Evolutionary conservation across 192 early-diverging fungal species (phyloP).

Genomic region (Lobosporangium transversale): DNA sequence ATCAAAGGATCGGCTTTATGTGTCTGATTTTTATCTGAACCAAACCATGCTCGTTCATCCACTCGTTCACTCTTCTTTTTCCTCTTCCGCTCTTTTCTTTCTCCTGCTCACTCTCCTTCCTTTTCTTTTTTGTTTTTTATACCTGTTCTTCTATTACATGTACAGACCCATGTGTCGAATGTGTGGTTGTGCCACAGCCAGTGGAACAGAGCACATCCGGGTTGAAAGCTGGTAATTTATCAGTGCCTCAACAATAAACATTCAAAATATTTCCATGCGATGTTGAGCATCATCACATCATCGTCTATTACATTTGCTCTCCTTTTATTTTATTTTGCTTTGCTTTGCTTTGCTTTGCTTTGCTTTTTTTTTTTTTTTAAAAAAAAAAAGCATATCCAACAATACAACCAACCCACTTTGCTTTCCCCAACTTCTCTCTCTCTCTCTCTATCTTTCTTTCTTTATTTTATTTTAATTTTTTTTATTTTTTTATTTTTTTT

Average conservation of each 20-base stretch:
- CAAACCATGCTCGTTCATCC: not conserved
- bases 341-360: no score
- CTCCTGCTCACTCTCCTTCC: not conserved
- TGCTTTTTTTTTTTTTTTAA: no score
- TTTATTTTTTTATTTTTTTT: no score
- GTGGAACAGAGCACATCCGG: no score
- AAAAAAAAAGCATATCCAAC: no score
- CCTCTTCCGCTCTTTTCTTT: not conserved
- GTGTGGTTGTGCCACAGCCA: no score
- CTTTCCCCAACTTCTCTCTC: not conserved
- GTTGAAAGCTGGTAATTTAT: no score
- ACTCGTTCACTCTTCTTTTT: not conserved
- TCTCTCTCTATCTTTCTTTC: not conserved
- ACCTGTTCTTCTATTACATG: not conserved
- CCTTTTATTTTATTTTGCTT: not conserved
- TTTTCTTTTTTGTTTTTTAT: not conserved
- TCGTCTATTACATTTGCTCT: not conserved
- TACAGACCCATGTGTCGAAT: no score
- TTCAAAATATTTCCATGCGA: no score
- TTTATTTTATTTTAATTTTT: no score
- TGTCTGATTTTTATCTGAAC: not conserved
- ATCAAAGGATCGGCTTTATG: not conserved
- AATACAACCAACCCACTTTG: no score
- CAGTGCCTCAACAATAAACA: no score
- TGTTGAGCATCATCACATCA: constrained; percentile 1